These are phyloP conservation scores for Pyrus hybrid DNA, from an alignment of 331 rosid genomes.

Conservation along the genomic window DNA sequence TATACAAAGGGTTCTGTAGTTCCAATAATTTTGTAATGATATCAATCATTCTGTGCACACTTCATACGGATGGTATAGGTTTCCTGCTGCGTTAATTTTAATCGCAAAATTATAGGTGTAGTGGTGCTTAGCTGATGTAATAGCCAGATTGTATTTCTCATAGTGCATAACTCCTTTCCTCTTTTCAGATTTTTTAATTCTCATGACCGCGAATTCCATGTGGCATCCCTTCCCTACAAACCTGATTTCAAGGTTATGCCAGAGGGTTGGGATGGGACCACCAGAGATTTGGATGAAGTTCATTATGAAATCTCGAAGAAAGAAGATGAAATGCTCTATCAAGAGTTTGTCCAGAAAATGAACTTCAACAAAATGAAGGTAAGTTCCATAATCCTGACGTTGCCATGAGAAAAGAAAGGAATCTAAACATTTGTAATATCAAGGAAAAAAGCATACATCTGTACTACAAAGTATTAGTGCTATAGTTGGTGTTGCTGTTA, in stretches of 20 bases:
- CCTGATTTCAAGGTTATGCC: slow-evolving; percentile 98
- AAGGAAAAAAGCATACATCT: background rate
- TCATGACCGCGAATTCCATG: slow-evolving; percentile 90
- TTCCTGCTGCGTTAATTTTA: background rate
- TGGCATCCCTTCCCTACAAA: slow-evolving; percentile 88
- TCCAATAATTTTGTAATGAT: too few species aligned
- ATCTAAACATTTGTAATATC: background rate
- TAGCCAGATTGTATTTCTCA: background rate
- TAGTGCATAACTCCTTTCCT: slow-evolving; percentile 1
- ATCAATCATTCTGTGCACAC: too few species aligned
- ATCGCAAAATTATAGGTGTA: background rate
- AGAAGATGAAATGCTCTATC: slow-evolving; percentile 85
- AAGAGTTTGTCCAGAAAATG: slow-evolving; percentile 74
- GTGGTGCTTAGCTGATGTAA: background rate
- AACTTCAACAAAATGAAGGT: slow-evolving; percentile 90
- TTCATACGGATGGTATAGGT: background rate
- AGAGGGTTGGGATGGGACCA: slow-evolving; percentile 97
- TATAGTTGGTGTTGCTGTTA: background rate
- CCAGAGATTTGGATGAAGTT: slow-evolving; percentile 86
- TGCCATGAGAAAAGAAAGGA: background rate
- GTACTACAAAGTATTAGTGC: background rate
- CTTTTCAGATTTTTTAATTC: slow-evolving; percentile 72
- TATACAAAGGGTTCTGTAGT: background rate
- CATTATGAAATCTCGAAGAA: slow-evolving; percentile 82
- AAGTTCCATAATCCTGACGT: slow-evolving; percentile 20